Evolutionary conservation across 192 early-diverging fungal species (phyloP), one percentile per base, ranked within the genome.

Genomic region (Umbelopsis sp.): DNA sequence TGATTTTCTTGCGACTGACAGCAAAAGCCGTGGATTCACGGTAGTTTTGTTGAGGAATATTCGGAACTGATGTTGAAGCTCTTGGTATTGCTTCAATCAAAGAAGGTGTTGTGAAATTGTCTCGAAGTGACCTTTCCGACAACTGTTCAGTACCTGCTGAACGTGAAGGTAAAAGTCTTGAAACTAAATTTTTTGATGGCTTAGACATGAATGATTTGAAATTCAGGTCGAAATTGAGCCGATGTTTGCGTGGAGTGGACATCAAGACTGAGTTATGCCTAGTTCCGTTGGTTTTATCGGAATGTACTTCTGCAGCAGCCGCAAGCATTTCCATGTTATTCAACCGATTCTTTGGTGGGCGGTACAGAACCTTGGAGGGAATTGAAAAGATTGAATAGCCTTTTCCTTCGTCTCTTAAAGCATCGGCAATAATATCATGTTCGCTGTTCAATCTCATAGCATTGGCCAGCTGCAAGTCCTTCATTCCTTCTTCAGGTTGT

Each of bases 331-430:
- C 71, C 5, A 67, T 53, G 1, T 68, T 58, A 30, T 72, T 67
- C 58, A 99, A 84, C 75, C 93, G 95, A 66, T 86, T 88, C 49
- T 89, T 89, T 22, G 89, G 86, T 37, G 97, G 97, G 55, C 92
- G 80, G 82, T 92, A 99, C 21, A 97, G 80, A 11, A 90, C 82
- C 27, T 89, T 86, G 53, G 86, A 83, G 35, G 95, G 92, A 30
- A 98, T 88, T 27, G 88, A 90, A 73, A 89, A 91, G n/a, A 92
- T 85, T 6, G 89, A 89, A 45, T 89, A 91, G 48, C 89, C 89
- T 64, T 79, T 75, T n/a, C 86, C 86, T 68, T 81, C 75, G 44
- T 83, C 81, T 66, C 61, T 55, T 0, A 91, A 80, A 9, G 92
- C 92, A 66, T 88, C 82, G 68, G 89, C 83, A 69, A 94, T 84